Evolutionary conservation across 75 land plant genomes (phyloP).

Genomic region (Larix kaempferi): DNA sequence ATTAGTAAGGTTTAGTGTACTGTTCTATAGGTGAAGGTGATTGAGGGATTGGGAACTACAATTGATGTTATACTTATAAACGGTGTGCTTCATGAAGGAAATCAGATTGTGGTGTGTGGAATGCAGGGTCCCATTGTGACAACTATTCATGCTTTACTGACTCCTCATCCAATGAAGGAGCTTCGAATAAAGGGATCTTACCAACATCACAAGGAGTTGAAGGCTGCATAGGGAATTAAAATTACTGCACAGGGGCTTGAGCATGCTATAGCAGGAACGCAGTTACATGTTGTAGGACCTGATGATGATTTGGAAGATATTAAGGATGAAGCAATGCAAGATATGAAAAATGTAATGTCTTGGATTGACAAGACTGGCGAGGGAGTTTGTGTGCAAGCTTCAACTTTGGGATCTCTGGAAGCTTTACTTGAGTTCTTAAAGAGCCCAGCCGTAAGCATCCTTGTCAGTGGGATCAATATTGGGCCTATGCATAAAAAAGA

Average conservation of each 20-base stretch:
- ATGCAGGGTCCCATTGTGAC: too few relatives aligned
- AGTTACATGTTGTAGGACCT: constrained; percentile 44
- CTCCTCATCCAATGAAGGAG: constrained; percentile 96
- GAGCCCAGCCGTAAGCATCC: too few relatives aligned
- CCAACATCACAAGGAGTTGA: background rate
- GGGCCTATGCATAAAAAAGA: constrained; percentile 98
- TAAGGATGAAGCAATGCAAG: too few relatives aligned
- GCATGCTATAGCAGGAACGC: too few relatives aligned
- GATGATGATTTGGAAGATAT: constrained; percentile 90
- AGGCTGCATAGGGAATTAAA: background rate
- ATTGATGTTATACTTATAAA: constrained; percentile 27
- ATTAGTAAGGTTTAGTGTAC: too few relatives aligned
- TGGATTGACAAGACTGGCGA: constrained; percentile 93
- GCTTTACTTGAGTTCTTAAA: constrained; percentile 90
- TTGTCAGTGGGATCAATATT: constrained; percentile 87
- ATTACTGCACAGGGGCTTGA: too few relatives aligned
- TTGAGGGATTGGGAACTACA: constrained; percentile 66
- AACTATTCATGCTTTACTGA: constrained; percentile 69
- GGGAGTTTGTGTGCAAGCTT: constrained; percentile 98
- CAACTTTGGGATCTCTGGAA: constrained; percentile 92
- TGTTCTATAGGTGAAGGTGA: too few relatives aligned
- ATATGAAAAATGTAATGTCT: constrained; percentile 80
- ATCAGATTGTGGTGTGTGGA: too few relatives aligned
- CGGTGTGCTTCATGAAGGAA: too few relatives aligned
- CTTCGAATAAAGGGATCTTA: constrained; percentile 36